Evolutionary conservation across 768 basidiomycete genomes (phyloP).

Genomic region (Cystofilobasidium bisporidii): DNA sequence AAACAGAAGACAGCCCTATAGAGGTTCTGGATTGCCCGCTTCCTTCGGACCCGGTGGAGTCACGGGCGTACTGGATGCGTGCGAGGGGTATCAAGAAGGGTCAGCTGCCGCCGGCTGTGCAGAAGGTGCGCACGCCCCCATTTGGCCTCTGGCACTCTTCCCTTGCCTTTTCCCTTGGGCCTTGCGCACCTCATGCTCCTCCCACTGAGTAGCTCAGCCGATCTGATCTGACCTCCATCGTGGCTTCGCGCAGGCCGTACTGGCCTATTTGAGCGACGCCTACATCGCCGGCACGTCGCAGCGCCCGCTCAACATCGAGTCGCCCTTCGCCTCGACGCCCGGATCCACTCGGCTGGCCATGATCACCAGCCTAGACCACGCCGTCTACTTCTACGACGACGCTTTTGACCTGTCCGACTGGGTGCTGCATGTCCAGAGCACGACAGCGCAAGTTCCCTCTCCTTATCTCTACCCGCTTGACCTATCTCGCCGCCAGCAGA

Average conservation of each 20-base stretch:
- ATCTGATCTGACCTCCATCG: too few relatives aligned
- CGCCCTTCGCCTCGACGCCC: constrained; percentile 22
- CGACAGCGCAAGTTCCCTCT: too few relatives aligned
- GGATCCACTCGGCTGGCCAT: constrained; percentile 35
- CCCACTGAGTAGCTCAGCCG: too few relatives aligned
- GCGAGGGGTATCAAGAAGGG: constrained; percentile 10
- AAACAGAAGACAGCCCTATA: background rate
- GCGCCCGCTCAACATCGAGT: constrained; percentile 35
- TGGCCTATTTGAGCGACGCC: constrained; percentile 40
- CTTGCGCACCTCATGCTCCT: too few relatives aligned
- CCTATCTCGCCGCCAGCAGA: too few relatives aligned
- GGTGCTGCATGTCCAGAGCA: background rate
- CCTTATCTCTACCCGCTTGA: too few relatives aligned
- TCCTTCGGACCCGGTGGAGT: background rate
- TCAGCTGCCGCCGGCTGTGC: background rate
- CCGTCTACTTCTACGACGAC: constrained; percentile 37
- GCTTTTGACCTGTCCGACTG: background rate
- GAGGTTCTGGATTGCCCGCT: background rate
- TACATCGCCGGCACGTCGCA: constrained; percentile 40
- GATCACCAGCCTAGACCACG: constrained; percentile 39
- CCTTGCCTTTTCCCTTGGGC: too few relatives aligned
- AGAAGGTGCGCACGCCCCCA: constrained; percentile 13
- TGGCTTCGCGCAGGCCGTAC: constrained; percentile 31
- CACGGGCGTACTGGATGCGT: constrained; percentile 20
- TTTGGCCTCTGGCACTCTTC: too few relatives aligned